Base-by-base conservation (phyloP, 2,329 filamentous ascomycete species). In the Orbilia quercus region DNA sequence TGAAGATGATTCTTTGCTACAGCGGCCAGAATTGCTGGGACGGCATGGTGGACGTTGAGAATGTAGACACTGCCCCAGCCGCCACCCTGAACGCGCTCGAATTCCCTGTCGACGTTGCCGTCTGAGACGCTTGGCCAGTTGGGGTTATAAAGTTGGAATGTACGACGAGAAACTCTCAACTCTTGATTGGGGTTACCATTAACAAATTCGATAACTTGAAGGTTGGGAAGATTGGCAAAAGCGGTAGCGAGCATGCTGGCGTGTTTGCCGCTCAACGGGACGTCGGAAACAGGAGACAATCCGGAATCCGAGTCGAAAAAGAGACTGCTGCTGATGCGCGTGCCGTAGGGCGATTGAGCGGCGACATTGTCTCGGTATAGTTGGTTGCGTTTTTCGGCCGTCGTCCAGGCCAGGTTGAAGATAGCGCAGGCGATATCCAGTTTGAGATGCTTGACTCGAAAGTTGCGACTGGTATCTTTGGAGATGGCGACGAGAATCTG, bases 171-270 rank as follows among this genome's bases (percentile, higher is more conserved):
- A 7, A 44, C 5, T 28, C 28, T 34, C 1, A 14, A 7, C 6
- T 25, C 11, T 2, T 1, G n/a, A 4, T 14, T 7, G 23, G 31
- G 12, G 14, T 31, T 20, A 9, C 28, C 28, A 31, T 9, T 45
- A 7, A 34, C 40, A 9, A 63, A 12, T 22, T 57, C 60, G 16
- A 65, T n/a, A 18, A n/a, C 28, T 36, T 47, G 55, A 11, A 65
- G 60, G 14, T 64, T 63, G 5, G 50, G 50, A 20, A 71, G 57
- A 1, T 31, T 31, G 1, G 66, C 22, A 12, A 71, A 51, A n/a
- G 66, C 58, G 12, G 38, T 12, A 16, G 23, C 14, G 4, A 70
- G 48, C 1, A 65, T 25, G n/a, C 11, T 7, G 4, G 65, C 22
- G 31, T 42, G n/a, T 12, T 20, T 20, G 12, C 38, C 47, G 11